A percentile compares a stretch with the other conserved stretches of the same genome.
phyloP scores from a whole-genome alignment of 371 early-diverging fungal genomes.

The Mortierella sp. region DNA sequence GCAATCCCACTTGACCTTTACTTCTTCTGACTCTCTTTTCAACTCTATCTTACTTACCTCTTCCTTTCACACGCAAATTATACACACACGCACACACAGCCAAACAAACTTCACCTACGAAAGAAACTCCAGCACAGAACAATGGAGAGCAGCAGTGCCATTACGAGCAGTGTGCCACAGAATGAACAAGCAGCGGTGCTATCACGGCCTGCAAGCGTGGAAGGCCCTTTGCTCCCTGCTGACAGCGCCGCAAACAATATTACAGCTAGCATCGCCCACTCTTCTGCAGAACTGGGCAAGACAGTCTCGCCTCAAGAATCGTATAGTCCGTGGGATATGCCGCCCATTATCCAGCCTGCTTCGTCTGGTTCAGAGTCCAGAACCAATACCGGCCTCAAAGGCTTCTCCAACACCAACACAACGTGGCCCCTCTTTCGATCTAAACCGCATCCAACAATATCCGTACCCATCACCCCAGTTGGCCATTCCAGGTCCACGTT shows the following conservation, averaged over 20 bases:
- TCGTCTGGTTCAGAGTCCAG: slow-evolving; percentile 16
- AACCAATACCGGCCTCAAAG: slow-evolving; percentile 28
- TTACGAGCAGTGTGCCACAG: background rate
- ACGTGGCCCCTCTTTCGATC: slow-evolving; percentile 54
- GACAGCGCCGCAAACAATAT: slow-evolving; percentile 1
- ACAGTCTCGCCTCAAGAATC: slow-evolving; percentile 24
- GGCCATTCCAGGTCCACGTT: slow-evolving; percentile 27
- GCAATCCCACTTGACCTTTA: background rate
- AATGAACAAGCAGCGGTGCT: background rate
- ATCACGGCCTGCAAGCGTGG: slow-evolving; percentile 1
- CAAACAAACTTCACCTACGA: background rate
- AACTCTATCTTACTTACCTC: background rate
- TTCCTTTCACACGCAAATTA: background rate
- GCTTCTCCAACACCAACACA: slow-evolving; percentile 40
- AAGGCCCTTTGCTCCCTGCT: slow-evolving; percentile 4
- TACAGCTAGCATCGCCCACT: background rate
- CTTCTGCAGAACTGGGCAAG: background rate
- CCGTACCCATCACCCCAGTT: slow-evolving; percentile 40
- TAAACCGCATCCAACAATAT: slow-evolving; percentile 55
- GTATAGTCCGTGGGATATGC: slow-evolving; percentile 57
- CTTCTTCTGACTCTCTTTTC: background rate
- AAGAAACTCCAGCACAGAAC: background rate
- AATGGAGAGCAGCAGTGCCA: slow-evolving; percentile 2
- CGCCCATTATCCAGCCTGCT: slow-evolving; percentile 45
- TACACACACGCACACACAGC: background rate